phyloP scores from a whole-genome alignment of 352 stramenopile species.

The Globisporangium camurandrum region DNA sequence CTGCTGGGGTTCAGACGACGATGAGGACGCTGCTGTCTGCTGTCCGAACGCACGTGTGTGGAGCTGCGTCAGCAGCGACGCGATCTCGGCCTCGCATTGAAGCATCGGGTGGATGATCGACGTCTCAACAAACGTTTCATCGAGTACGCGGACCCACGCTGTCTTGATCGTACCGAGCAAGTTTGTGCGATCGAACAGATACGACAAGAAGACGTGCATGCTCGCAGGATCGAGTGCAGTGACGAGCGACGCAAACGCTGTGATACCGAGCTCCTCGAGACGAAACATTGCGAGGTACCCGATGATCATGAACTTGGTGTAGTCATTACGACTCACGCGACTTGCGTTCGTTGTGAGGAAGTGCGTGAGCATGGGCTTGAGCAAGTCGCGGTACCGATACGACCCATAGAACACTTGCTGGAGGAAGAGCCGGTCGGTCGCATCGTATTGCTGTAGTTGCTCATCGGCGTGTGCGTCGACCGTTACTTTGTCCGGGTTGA shows the following conservation, averaged over 20 bases:
- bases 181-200: slow-evolving; percentile 66
- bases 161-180: slow-evolving; percentile 60
- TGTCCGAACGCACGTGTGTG: slow-evolving; percentile 62
- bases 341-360: slow-evolving; percentile 80
- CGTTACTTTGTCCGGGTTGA: slow-evolving; percentile 62
- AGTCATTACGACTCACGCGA: slow-evolving; percentile 74
- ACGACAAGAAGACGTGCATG: slow-evolving; percentile 84
- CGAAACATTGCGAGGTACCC: slow-evolving; percentile 86
- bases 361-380: slow-evolving; percentile 70
- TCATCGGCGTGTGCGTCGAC: slow-evolving; percentile 73
- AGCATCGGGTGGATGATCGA: slow-evolving; percentile 65
- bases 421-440: slow-evolving; percentile 58
- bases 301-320: slow-evolving; percentile 89
- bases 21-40: too few species aligned
- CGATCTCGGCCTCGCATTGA: slow-evolving; percentile 24
- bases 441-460: slow-evolving; percentile 29
- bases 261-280: slow-evolving; percentile 75
- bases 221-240: slow-evolving; percentile 66
- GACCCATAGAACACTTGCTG: slow-evolving; percentile 88
- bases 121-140: slow-evolving; percentile 79
- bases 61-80: slow-evolving; percentile 39
- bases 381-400: slow-evolving; percentile 81
- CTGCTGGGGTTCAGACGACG: slow-evolving; percentile 30
- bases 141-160: slow-evolving; percentile 79
- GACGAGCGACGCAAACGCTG: slow-evolving; percentile 56